A percentile compares a stretch with the other conserved stretches of the same genome.
These are phyloP conservation scores for Rhodomyrtus psidioides DNA, from an alignment of 441 rosid species.

Conservation along the genomic window DNA sequence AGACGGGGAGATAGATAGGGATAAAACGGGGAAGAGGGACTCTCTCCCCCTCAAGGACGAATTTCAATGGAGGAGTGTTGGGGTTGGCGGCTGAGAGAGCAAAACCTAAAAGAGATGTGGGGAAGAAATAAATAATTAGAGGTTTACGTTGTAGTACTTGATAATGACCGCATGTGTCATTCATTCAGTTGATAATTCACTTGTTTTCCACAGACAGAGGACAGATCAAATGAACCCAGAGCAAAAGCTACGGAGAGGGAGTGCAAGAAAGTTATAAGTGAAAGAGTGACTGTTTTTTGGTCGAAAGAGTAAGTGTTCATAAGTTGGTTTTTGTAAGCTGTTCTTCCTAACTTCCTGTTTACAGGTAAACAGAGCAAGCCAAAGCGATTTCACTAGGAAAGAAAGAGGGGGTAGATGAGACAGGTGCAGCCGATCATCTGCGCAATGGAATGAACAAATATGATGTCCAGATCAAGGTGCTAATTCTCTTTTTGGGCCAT, in stretches of 20 bases:
- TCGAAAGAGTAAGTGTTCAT: too few species aligned
- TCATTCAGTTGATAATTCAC: neutral
- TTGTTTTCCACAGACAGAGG: neutral
- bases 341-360: neutral
- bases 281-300: too few species aligned
- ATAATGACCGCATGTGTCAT: neutral
- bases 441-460: neutral
- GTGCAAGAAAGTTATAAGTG: too few species aligned
- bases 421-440: neutral
- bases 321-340: neutral
- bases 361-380: neutral
- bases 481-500: neutral
- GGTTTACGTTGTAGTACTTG: too few species aligned
- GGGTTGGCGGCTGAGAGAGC: too few species aligned
- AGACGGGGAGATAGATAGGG: too few species aligned
- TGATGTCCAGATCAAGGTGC: neutral
- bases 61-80: too few species aligned
- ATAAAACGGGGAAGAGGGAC: too few species aligned
- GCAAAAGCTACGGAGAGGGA: neutral
- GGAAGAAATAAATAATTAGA: too few species aligned
- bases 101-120: too few species aligned
- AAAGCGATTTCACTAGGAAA: neutral
- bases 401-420: neutral
- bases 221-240: neutral
- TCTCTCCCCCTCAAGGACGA: too few species aligned